Evolutionary conservation across 1,284 basidiomycete species (phyloP), one percentile per base, ranked within the genome.

Genomic region (Rhodotorula sp.): DNA sequence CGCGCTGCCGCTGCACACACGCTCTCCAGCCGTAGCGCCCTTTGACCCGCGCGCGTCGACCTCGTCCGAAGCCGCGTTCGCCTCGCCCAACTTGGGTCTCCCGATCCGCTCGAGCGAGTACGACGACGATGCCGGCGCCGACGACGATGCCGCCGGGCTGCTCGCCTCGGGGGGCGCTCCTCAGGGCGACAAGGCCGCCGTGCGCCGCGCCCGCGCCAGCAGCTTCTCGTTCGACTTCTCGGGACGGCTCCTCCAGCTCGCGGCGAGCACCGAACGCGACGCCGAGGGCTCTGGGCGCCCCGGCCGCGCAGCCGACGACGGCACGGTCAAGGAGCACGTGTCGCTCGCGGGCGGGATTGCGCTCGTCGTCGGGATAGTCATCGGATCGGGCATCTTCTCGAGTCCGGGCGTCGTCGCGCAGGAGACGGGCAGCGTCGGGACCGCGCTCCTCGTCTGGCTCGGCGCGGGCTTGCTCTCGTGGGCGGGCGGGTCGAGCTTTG

Each of bases 341-440:
- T 59, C 55, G 19, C 42, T 70, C 17, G 44, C 49, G 19, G 56
- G 57, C 0, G 73, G 73, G 4, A 60, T 70, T 19, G 73, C 73
- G 5, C 64, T 74, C 52, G 57, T 75, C 45, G 70, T 77, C 5
- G 74, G 74, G 0, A 65, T 71, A 17, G 65, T 70, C 41, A 71
- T 77, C 12, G 76, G 76, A 0, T 92, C 91, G 19, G 93, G 93
- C 27, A 96, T 97, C 74, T 97, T 97, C 83, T 93, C 91, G 1
- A 92, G 91, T 2, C 93, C 93, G 0, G 78, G 78, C 3, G 63
- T 78, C n/a, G 88, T 97, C 1, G 87, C 94, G 45, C 90, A 90
- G 21, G 91, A 93, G 78, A 90, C 91, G 0, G 87, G 91, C 41
- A 92, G 72, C 8, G 77, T 77, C 5, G 79, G 78, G 4, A 65